Evolutionary conservation across 345 rosid genomes (phyloP), one percentile per base, ranked within the genome.

Genomic region (Salix purpurea): DNA sequence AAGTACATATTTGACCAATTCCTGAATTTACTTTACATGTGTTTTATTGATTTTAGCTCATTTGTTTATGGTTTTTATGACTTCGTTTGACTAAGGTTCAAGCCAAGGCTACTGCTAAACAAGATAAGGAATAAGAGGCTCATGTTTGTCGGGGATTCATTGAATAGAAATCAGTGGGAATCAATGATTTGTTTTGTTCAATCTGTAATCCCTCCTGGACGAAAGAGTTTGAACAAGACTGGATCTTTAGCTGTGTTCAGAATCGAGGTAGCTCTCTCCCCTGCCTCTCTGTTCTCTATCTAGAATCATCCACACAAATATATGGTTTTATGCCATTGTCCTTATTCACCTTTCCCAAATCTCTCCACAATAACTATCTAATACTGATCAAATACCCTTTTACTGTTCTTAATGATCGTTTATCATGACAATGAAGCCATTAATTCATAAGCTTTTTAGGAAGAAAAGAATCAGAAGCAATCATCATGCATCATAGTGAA

Each of bases 161-260:
- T 96, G 74, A 96, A 96, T 79, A 84, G 99, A 67, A 96, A 96
- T 66, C 99, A 96, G 69, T 96, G 99, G 99, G 99, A 94, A 84
- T 96, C 99, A 64, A 89, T 96, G 99, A 71, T 94, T 79, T 96
- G 99, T 81, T 82, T 96, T 87, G 93, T 85, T 85, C 95, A 96
- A 83, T 92, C 99, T 37, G 92, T 77, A 42, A n/a, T 84, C 80
- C 91, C 97, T 52, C 77, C 82, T 21, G 89, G 91, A 44, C 83
- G 84, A 67, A 96, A 96, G 69, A 90, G 88, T 88, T 82, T 89
- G 85, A 88, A 80, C 87, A 88, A 77, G 74, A 66, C 86, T 56
- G 93, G 92, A 21, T 90, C 97, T 39, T 89, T 90, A 34, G 78
- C 91, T 54, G 67, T 91, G 44, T 96, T 93, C 82, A 88, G 88